Percentiles rank a stretch among this genome's conserved stretches.
Conservation (phyloP, 2,329 filamentous ascomycete genomes). For the Blastomyces percursus region DNA sequence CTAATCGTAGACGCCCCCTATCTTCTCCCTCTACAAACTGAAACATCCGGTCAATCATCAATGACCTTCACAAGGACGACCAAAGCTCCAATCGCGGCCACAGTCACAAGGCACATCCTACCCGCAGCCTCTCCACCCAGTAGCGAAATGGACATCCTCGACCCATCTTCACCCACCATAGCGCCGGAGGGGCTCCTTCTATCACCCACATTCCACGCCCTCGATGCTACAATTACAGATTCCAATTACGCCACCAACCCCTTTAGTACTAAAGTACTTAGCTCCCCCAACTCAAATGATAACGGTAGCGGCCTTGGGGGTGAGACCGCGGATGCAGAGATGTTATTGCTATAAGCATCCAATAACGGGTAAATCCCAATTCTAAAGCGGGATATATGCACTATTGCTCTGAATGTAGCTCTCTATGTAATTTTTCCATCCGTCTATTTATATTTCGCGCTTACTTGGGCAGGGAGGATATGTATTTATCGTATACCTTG, state of each 20-base stretch:
- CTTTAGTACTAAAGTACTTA: not conserved
- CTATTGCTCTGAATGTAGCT: not conserved
- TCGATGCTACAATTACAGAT: not conserved
- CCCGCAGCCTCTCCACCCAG: not conserved
- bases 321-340: not conserved
- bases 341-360: not conserved
- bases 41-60: not conserved
- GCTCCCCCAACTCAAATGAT: not conserved
- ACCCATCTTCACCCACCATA: not conserved
- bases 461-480: not conserved
- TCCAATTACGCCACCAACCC: not conserved
- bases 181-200: not conserved
- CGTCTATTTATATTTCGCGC: not conserved
- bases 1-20: not conserved
- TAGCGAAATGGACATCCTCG: conserved; percentile 5
- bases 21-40: not conserved
- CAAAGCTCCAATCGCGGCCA: not conserved
- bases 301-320: not conserved
- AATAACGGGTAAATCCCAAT: not conserved
- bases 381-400: not conserved
- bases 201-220: not conserved
- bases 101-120: not conserved
- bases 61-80: not conserved
- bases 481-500: not conserved
- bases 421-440: not conserved